Percentiles rank a stretch among this genome's conserved stretches.
Evolutionary conservation across 164 flowering plant species (phyloP).

Genomic region (Umbilicus rupestris): DNA sequence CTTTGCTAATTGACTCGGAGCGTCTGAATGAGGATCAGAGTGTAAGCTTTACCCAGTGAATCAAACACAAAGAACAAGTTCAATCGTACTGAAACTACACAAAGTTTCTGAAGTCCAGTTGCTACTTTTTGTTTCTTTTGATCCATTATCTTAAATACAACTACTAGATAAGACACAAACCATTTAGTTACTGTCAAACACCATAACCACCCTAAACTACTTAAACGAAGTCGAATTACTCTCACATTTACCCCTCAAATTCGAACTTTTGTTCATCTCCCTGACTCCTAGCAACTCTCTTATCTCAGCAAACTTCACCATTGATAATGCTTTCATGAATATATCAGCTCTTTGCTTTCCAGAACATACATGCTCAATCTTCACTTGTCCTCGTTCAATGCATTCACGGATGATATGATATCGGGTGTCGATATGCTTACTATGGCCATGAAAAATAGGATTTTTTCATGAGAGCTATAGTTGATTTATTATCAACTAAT

Average conservation of each 20-base stretch:
- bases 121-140: too few relatives aligned
- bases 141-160: too few relatives aligned
- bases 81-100: too few relatives aligned
- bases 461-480: neutral
- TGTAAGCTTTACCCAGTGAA: too few relatives aligned
- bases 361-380: neutral
- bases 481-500: neutral
- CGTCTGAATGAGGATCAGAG: conserved; percentile 33
- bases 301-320: neutral
- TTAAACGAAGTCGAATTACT: neutral
- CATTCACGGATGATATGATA: conserved; percentile 1
- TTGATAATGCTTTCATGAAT: neutral
- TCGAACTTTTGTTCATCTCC: neutral
- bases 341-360: neutral
- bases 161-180: too few relatives aligned
- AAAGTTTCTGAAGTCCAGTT: too few relatives aligned
- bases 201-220: too few relatives aligned
- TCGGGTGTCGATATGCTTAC: neutral
- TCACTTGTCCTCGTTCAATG: neutral
- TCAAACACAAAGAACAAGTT: too few relatives aligned
- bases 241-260: neutral
- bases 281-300: neutral
- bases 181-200: too few relatives aligned
- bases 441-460: neutral
- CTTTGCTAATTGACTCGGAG: conserved; percentile 34